Base-by-base conservation (phyloP, 2,329 filamentous ascomycete species). In the Tolypocladium tundrense region DNA sequence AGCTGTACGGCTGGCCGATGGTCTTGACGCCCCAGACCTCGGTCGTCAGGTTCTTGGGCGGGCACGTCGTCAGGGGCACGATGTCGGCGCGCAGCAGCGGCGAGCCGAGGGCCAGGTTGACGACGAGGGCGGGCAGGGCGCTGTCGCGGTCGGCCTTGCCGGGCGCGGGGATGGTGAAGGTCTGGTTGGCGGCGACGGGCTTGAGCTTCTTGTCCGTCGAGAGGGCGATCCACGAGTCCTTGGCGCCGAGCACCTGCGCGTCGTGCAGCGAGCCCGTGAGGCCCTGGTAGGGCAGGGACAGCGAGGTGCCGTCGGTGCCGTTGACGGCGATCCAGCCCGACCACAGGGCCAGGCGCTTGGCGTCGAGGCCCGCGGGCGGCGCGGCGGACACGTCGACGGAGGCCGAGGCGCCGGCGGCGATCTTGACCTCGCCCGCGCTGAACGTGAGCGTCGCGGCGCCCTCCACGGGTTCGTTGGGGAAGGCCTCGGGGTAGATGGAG, bases 21-120 rank as follows among this genome's bases (percentile, higher is more conserved):
- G 71, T 70, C 61, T 68, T 72, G 61, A 73, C 68, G 55, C 75
- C 77, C 4, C 75, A 65, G 24, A 67, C 59, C 56, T 73, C 68
- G 9, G 63, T 67, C 2, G 67, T 68, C 33, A 59, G 14, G 57
- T 63, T 60, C 55, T 71, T 67, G 53, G 63, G 62, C 3, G 62
- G 58, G 50, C 65, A 68, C 19, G 66, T 64, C 6, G 62, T 64
- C 55, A 76, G 56, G 5, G 77, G 73, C 0, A 82, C 70, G 21
- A 80, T 65, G 58, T 81, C 75, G 58, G 73, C 71, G 53, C 72
- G 74, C 8, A 82, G 56, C 10, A 72, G 68, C 3, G 72, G 66
- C 2, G 75, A 76, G 40, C 80, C 80, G 24, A 82, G 74, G 24
- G 73, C 71, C 5, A 81, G 62, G 51, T 70, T 67, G 57, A 75